phyloP scores from a whole-genome alignment of 1,139 yeast genomes.

The Taphrina flavorubra region DNA sequence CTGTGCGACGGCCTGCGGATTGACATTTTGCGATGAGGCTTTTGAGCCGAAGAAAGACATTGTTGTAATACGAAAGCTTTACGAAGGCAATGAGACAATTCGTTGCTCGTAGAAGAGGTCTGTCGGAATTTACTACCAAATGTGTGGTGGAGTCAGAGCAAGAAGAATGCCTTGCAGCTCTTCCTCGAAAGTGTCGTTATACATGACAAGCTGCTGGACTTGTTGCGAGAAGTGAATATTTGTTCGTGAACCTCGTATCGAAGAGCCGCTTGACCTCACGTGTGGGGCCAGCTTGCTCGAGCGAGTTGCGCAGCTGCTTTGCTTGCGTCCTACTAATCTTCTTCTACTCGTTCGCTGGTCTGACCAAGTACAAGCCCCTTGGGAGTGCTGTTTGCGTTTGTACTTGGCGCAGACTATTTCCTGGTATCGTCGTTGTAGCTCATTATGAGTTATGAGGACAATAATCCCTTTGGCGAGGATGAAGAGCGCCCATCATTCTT shows the following conservation, averaged over 20 bases:
- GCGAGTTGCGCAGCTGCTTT: not conserved
- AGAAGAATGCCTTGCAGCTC: not conserved
- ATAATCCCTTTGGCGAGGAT: conserved; percentile 55
- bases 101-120: not conserved
- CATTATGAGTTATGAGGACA: conserved; percentile 51
- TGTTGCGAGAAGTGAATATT: too few relatives aligned
- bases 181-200: not conserved
- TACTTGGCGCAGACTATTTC: too few relatives aligned
- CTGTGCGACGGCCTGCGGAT: conserved; percentile 44
- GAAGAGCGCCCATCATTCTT: conserved; percentile 32
- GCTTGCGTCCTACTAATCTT: not conserved
- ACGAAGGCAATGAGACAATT: not conserved
- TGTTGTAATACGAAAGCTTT: not conserved
- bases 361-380: too few relatives aligned
- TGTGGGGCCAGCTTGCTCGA: conserved; percentile 7
- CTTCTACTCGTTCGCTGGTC: not conserved
- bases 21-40: conserved; percentile 40
- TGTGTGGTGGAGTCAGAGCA: not conserved
- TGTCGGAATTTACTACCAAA: too few relatives aligned
- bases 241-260: not conserved
- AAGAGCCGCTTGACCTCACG: not conserved
- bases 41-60: conserved; percentile 40
- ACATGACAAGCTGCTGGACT: too few relatives aligned
- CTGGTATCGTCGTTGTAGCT: not conserved
- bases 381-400: too few relatives aligned